Conservation (phyloP, 2,329 filamentous ascomycete genomes). For the Talaromyces piceae region DNA sequence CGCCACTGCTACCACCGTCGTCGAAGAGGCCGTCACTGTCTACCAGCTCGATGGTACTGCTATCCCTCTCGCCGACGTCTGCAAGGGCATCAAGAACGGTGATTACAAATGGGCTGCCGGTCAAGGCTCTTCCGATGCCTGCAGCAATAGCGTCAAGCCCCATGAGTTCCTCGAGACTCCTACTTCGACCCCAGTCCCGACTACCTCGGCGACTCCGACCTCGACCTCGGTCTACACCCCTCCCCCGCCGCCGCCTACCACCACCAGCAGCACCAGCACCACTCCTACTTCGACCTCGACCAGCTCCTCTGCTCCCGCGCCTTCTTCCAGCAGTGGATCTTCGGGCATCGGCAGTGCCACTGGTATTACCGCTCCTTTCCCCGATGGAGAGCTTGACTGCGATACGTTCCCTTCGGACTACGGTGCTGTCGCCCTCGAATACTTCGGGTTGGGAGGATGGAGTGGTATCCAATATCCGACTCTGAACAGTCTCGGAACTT, state of each 20-base stretch:
- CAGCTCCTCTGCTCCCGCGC: slow-evolving; percentile 14
- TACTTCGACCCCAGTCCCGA: slow-evolving; percentile 3
- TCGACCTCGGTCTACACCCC: slow-evolving; percentile 15
- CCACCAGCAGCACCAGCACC: slow-evolving; percentile 10
- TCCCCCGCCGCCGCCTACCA: slow-evolving; percentile 17
- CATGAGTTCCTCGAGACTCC: slow-evolving; percentile 45
- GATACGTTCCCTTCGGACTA: slow-evolving; percentile 68
- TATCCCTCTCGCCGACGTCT: slow-evolving; percentile 56
- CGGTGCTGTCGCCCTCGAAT: slow-evolving; percentile 64
- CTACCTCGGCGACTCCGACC: slow-evolving; percentile 11
- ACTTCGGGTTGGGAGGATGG: slow-evolving; percentile 67
- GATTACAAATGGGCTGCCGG: slow-evolving; percentile 58
- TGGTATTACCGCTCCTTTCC: slow-evolving; percentile 64
- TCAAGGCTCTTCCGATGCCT: slow-evolving; percentile 51
- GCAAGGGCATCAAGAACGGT: slow-evolving; percentile 63
- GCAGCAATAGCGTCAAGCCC: slow-evolving; percentile 32
- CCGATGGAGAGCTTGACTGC: slow-evolving; percentile 66
- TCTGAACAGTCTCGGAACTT: slow-evolving; percentile 32
- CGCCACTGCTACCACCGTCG: slow-evolving; percentile 46
- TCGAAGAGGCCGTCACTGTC: slow-evolving; percentile 57
- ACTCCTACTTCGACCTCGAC: slow-evolving; percentile 14
- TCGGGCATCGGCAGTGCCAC: slow-evolving; percentile 25
- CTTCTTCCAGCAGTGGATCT: slow-evolving; percentile 10
- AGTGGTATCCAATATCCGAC: slow-evolving; percentile 65
- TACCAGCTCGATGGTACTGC: slow-evolving; percentile 63